phyloP scores from a whole-genome alignment of 164 flowering plant genomes.

The Sextonia rubra region DNA sequence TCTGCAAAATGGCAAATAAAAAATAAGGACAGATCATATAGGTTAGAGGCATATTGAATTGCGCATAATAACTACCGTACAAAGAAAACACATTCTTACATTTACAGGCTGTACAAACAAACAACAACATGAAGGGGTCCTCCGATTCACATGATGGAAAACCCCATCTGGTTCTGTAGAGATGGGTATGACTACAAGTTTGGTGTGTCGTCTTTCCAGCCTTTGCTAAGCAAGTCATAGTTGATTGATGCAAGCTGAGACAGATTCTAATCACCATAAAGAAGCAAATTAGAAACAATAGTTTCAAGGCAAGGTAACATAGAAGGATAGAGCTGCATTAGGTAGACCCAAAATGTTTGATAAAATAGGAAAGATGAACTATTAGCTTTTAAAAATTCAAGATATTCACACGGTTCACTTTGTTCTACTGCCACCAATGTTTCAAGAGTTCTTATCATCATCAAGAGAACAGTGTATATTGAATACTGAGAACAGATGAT shows the following conservation, averaged over 20 bases:
- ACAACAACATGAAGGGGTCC: not conserved
- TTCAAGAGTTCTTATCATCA: no score
- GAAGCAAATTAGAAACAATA: not conserved
- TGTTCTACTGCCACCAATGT: no score
- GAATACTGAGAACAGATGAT: no score
- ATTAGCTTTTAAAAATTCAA: no score
- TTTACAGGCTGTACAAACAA: conserved; percentile 56
- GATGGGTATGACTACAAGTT: conserved; percentile 14
- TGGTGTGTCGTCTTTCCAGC: conserved; percentile 72
- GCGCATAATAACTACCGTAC: not conserved
- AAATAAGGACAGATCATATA: not conserved
- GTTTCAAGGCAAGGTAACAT: no score
- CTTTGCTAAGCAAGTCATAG: conserved; percentile 86
- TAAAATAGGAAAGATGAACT: no score
- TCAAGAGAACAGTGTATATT: no score
- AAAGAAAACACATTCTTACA: conserved; percentile 34
- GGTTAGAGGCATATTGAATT: not conserved
- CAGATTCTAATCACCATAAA: conserved; percentile 57
- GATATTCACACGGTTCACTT: no score
- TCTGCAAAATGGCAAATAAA: conserved; percentile 27
- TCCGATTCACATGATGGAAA: not conserved
- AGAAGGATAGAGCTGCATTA: no score
- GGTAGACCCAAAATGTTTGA: no score
- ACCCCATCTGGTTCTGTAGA: not conserved
- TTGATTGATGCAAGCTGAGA: conserved; percentile 98